phyloP scores from a whole-genome alignment of 1,284 basidiomycete genomes.

The Leccinum pachyderme region DNA sequence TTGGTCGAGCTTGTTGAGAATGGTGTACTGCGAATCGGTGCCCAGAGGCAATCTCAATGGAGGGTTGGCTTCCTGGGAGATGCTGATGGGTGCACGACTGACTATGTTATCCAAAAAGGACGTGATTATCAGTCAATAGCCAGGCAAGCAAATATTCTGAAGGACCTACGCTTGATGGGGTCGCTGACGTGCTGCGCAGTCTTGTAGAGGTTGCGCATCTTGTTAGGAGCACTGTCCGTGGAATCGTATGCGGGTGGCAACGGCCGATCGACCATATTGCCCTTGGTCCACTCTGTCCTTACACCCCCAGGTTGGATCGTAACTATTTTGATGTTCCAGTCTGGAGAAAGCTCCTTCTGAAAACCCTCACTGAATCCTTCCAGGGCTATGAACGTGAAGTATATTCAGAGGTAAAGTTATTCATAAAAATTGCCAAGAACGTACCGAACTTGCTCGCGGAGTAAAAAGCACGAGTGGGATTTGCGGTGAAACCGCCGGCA shows the following conservation, averaged over 20 bases:
- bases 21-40: slow-evolving; percentile 16
- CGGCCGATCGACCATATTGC: slow-evolving; percentile 16
- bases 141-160: not conserved
- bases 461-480: slow-evolving; percentile 21
- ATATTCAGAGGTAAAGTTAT: not conserved
- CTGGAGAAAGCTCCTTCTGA: slow-evolving; percentile 21
- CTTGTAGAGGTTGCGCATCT: slow-evolving; percentile 17
- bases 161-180: slow-evolving; percentile 14
- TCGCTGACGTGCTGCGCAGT: not conserved
- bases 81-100: slow-evolving; percentile 15
- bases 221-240: slow-evolving; percentile 18
- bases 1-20: slow-evolving; percentile 18
- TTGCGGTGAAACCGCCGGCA: slow-evolving; percentile 16
- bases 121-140: not conserved
- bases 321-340: slow-evolving; percentile 27
- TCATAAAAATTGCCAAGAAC: not conserved
- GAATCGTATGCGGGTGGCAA: slow-evolving; percentile 16
- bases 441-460: slow-evolving; percentile 26
- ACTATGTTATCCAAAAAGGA: slow-evolving; percentile 10
- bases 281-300: slow-evolving; percentile 24
- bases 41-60: slow-evolving; percentile 25
- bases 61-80: slow-evolving; percentile 21
- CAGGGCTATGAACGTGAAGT: slow-evolving; percentile 11
- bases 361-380: slow-evolving; percentile 25
- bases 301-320: slow-evolving; percentile 24